Evolutionary conservation across 2,329 filamentous ascomycete genomes (phyloP).

Genomic region (Chaetothyriales sp.): DNA sequence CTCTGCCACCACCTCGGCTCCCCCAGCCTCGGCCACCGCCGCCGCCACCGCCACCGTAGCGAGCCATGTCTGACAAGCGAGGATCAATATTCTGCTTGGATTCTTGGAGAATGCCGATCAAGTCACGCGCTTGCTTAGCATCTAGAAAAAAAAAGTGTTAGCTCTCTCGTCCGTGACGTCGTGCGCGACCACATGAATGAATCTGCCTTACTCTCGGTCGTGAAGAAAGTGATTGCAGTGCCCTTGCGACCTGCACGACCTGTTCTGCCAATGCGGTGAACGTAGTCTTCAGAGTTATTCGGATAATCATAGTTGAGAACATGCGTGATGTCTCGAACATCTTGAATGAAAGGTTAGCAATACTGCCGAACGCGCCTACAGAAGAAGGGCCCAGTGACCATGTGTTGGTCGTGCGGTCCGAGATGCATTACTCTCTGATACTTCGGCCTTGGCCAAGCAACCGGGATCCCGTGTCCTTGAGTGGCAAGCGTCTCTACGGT

Average conservation of each 20-base stretch:
- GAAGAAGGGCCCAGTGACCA: conserved; percentile 33
- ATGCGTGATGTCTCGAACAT: conserved; percentile 99
- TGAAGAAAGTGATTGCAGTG: conserved; percentile 97
- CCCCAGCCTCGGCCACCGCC: conserved; percentile 54
- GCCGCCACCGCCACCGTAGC: conserved; percentile 75
- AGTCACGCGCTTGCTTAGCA: conserved; percentile 90
- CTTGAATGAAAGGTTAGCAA: conserved; percentile 79
- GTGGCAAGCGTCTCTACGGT: conserved; percentile 49
- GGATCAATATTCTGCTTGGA: conserved; percentile 98
- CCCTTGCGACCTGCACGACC: conserved; percentile 70
- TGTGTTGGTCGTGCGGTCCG: conserved; percentile 47
- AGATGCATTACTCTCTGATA: conserved; percentile 43
- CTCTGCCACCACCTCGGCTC: conserved; percentile 53
- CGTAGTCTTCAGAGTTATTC: conserved; percentile 76
- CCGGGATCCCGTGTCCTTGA: conserved; percentile 33
- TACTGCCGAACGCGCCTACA: conserved; percentile 33
- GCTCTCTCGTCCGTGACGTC: too few relatives aligned
- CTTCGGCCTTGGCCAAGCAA: conserved; percentile 25
- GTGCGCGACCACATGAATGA: not conserved
- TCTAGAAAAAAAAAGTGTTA: conserved; percentile 37
- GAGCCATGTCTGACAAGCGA: conserved; percentile 86
- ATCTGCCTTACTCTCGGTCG: conserved; percentile 79
- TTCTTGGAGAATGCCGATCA: conserved; percentile 82
- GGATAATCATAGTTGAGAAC: conserved; percentile 99
- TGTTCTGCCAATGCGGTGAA: conserved; percentile 85